Base-by-base conservation (phyloP, 805 yeast genomes). In the Lachancea dasiensis region DNA sequence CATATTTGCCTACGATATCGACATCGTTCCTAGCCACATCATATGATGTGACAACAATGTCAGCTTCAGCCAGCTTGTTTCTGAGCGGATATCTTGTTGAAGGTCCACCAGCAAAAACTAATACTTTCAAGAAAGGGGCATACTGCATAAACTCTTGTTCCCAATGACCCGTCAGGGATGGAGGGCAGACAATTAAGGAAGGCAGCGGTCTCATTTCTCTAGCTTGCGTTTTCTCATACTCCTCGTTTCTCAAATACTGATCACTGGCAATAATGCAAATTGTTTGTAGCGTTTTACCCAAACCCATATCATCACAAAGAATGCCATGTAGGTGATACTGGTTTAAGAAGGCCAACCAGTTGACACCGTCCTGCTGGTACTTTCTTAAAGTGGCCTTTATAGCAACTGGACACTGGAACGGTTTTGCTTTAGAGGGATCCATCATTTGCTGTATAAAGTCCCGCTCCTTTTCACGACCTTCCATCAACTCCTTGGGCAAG, bases 161-260 rank as follows among this genome's bases (percentile, higher is more conserved):
- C 99, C 99, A 92, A 62, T 92, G 99, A 16, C 99, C 98, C 2
- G 97, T 89, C 49, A 92, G 73, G 1, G 97, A 86, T 0, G 99
- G 97, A 1, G 99, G 99, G 65, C 98, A 92, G 13, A 92, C 75
- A 34, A 92, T 79, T 48, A 92, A 65, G 0, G 96, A 77, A 1
- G 97, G 95, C 17, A 92, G 67, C 22, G 74, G 79, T 43, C 94
- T 69, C 24, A 72, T 75, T 50, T 87, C 95, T 9, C 68, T 66
- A 0, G 81, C 69, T 22, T 71, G 60, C 0, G 95, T 78, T 6
- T 63, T 69, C 34, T 60, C 49, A 58, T 69, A 84, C 47, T 80
- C 81, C 48, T 82, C 82, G 8, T 77, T 79, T 47, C 98, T 75
- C 47, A 86, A 51, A 51, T 87, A 85, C 53, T 92, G 98, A 54